Conservation (phyloP, 2,329 filamentous ascomycete species). For the Pseudohalonectria lignicola region DNA sequence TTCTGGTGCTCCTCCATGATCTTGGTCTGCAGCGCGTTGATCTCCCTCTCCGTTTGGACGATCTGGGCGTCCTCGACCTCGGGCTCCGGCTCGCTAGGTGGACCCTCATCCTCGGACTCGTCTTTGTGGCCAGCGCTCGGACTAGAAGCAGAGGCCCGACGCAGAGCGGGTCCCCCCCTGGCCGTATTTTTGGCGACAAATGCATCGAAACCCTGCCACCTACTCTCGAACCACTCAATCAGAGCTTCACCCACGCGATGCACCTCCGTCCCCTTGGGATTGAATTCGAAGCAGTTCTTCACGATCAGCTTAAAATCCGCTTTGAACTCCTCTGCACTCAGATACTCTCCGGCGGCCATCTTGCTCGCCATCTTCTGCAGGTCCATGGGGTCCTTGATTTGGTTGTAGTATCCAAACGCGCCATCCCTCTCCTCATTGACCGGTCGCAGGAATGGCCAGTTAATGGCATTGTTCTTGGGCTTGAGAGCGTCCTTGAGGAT, state of each 20-base stretch:
- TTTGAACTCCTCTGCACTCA: constrained; percentile 75
- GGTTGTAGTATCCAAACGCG: constrained; percentile 83
- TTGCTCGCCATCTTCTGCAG: constrained; percentile 71
- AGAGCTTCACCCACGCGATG: constrained; percentile 53
- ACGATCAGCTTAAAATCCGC: constrained; percentile 74
- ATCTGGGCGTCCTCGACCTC: constrained; percentile 37
- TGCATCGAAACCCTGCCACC: constrained; percentile 55
- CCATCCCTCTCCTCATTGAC: constrained; percentile 91
- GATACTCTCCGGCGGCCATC: constrained; percentile 68
- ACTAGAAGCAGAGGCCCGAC: constrained; percentile 41
- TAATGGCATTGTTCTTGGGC: constrained; percentile 55
- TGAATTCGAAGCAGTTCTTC: constrained; percentile 87
- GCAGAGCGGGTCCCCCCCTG: background rate
- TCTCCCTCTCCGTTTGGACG: constrained; percentile 18
- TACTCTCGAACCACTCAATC: constrained; percentile 61
- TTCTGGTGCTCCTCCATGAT: constrained; percentile 46
- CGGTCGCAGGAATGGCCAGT: constrained; percentile 66
- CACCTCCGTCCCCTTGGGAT: constrained; percentile 26
- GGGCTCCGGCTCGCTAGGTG: constrained; percentile 53
- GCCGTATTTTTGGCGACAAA: constrained; percentile 1
- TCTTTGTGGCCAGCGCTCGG: constrained; percentile 59
- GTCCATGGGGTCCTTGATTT: constrained; percentile 98
- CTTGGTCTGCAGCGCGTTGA: constrained; percentile 35
- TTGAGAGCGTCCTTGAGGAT: constrained; percentile 70
- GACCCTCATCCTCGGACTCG: constrained; percentile 61